phyloP scores from a whole-genome alignment of 805 yeast genomes.

The Huiozyma sinensis region DNA sequence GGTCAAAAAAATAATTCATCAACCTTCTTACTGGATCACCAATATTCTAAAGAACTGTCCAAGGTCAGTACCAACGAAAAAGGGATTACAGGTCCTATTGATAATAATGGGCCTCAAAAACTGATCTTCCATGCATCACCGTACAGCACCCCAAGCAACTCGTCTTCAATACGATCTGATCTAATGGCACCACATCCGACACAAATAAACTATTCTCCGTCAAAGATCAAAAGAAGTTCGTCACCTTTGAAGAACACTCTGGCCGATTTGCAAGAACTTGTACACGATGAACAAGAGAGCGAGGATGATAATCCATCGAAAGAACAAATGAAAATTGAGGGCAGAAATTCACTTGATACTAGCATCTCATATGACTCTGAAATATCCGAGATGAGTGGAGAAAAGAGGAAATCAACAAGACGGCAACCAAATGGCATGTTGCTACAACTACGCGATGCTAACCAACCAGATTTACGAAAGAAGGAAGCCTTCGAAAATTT shows the following conservation, averaged over 20 bases:
- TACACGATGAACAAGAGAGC: neutral
- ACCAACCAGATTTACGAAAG: slow-evolving; percentile 30
- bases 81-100: neutral
- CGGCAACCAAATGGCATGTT: neutral
- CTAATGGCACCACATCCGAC: slow-evolving; percentile 4
- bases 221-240: slow-evolving; percentile 2
- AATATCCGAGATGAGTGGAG: neutral
- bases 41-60: neutral
- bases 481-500: slow-evolving; percentile 41
- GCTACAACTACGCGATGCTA: neutral
- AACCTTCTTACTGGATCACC: slow-evolving; percentile 1
- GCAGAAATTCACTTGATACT: neutral
- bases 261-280: slow-evolving; percentile 3
- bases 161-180: neutral
- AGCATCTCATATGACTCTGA: slow-evolving; percentile 8
- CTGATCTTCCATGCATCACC: slow-evolving; percentile 13
- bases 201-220: neutral
- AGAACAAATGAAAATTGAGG: neutral
- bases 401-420: neutral
- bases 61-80: too few species aligned
- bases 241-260: slow-evolving; percentile 9
- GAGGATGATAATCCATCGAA: neutral
- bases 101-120: slow-evolving; percentile 16
- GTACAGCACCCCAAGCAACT: slow-evolving; percentile 1
- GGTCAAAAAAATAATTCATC: slow-evolving; percentile 6